Evolutionary conservation across 2,329 filamentous ascomycete species (phyloP), one percentile per base, ranked within the genome.

Genomic region (Gyromitra esculenta): DNA sequence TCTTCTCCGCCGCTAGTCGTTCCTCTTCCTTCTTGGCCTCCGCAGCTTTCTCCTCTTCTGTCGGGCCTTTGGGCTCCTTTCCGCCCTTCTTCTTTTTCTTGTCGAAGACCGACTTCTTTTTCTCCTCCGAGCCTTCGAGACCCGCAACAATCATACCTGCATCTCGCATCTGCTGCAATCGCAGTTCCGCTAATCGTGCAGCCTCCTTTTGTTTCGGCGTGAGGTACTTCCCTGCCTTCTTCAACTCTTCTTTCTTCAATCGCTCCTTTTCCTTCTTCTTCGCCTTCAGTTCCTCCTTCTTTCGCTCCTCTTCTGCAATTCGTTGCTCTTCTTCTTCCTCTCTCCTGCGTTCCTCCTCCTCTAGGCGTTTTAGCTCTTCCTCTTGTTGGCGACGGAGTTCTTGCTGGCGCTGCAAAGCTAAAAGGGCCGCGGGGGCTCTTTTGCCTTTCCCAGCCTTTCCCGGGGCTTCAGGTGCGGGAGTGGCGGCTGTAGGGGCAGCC

Each of bases 121-220:
- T 95, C 80, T 91, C 86, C 76, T 89, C 85, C 82, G n/a, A 65
- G 50, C 9, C 73, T 25, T 79, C 80, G 13, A 81, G 75, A 7
- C 88, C 89, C 13, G 90, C 91, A 75, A 95, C 89, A 82, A 90
- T 91, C 82, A 92, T 89, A 76, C 91, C 91, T 65, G 91, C 91
- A 67, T 90, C 92, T 80, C 94, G 85, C 92, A 96, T 94, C 84
- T 96, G 93, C 86, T 96, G 91, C 70, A 95, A 85, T 81, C 94
- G 93, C 81, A 90, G 86, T 84, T 95, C 91, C 80, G 92, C 91
- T 81, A 90, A 88, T 31, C 91, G 90, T 85, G 93, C 93, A 82
- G 92, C 91, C 81, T 94, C 92, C 82, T 90, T 92, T 83, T 96
- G 92, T 13, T 92, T 92, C 84, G 95, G 94, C 79, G 92, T 95